Percentiles rank a stretch among this genome's conserved stretches.
phyloP scores from a whole-genome alignment of 2,329 filamentous ascomycete genomes.

The Elsinoe australis region DNA sequence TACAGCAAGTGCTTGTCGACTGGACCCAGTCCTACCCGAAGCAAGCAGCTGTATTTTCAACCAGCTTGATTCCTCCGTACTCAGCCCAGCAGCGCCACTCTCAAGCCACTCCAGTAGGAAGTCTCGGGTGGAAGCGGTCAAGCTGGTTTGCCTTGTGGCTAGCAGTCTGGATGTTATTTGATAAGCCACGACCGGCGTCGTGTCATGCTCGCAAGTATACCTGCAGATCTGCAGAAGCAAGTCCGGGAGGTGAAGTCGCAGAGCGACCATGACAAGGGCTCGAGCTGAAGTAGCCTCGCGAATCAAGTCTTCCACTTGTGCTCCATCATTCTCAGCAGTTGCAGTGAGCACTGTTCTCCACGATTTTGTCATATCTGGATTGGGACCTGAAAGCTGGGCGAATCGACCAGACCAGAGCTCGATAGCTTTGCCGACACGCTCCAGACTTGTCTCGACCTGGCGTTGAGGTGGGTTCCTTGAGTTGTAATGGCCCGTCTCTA shows the following conservation, averaged over 20 bases:
- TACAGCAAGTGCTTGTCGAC: not conserved
- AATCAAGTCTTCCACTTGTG: too few relatives aligned
- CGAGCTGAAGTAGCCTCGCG: too few relatives aligned
- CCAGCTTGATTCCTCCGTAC: not conserved
- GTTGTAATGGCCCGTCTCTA: too few relatives aligned
- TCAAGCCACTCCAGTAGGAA: slow-evolving; percentile 4
- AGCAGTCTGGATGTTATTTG: not conserved
- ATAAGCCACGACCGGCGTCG: not conserved
- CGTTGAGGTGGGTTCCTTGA: too few relatives aligned
- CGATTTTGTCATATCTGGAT: not conserved
- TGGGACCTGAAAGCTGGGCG: not conserved
- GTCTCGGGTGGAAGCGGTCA: not conserved
- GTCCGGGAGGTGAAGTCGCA: not conserved
- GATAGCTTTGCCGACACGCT: too few relatives aligned
- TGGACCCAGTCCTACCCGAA: not conserved
- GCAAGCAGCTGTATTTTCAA: not conserved
- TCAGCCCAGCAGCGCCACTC: not conserved
- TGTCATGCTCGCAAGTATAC: not conserved
- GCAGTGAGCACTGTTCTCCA: not conserved
- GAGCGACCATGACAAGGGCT: too few relatives aligned
- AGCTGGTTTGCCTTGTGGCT: not conserved
- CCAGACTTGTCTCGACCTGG: too few relatives aligned
- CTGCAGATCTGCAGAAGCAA: not conserved
- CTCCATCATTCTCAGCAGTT: not conserved
- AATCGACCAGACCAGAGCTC: not conserved